Evolutionary conservation across 202 grass and related monocot species (phyloP).

Genomic region (Elaeis oleifera): DNA sequence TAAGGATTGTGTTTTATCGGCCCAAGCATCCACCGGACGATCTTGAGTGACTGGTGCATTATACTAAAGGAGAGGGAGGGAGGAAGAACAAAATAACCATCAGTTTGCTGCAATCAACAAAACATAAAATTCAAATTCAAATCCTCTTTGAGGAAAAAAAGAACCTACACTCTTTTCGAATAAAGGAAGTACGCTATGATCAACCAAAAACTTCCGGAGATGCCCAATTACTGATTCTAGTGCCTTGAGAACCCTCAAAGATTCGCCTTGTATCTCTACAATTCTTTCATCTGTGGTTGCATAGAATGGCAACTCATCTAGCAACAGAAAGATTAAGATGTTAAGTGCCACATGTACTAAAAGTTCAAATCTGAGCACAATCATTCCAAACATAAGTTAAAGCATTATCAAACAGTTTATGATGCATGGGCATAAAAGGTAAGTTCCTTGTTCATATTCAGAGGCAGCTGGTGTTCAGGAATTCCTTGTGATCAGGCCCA

Average conservation of each 20-base stretch:
- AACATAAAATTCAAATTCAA: not conserved
- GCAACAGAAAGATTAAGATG: constrained; percentile 13
- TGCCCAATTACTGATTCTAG: constrained; percentile 8
- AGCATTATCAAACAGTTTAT: too few species aligned
- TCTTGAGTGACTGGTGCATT: not conserved
- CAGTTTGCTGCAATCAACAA: too few species aligned
- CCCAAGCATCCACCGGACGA: not conserved
- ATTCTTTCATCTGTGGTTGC: constrained; percentile 14
- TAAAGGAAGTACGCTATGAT: constrained; percentile 8
- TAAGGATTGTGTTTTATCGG: constrained; percentile 8
- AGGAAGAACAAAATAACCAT: not conserved
- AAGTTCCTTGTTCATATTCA: too few species aligned
- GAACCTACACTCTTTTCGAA: constrained; percentile 16
- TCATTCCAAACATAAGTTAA: too few species aligned
- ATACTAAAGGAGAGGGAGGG: not conserved
- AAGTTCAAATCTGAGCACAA: too few species aligned
- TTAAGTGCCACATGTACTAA: not conserved
- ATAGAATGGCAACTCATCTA: constrained; percentile 7
- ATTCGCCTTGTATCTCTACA: constrained; percentile 10
- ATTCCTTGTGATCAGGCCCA: too few species aligned
- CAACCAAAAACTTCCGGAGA: constrained; percentile 13
- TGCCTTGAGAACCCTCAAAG: constrained; percentile 7
- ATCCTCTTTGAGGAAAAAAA: too few species aligned
- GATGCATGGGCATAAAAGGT: too few species aligned
- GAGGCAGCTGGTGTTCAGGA: too few species aligned